Evolutionary conservation across 2,329 filamentous ascomycete species (phyloP), one percentile per base, ranked within the genome.

Genomic region (Bipolaris sorokiniana): DNA sequence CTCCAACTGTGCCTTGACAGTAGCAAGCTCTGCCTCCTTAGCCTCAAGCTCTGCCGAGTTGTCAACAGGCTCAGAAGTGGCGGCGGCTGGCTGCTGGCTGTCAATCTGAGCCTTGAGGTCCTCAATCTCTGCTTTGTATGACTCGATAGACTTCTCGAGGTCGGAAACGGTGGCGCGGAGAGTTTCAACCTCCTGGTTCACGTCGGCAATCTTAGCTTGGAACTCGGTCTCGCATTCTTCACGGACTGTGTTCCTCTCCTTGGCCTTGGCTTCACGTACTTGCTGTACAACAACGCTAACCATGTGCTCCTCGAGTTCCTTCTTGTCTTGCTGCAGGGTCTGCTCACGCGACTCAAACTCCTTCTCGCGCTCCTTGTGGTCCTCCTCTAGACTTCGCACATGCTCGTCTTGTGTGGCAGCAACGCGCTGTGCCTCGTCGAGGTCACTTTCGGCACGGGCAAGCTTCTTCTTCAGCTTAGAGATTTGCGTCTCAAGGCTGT

Each of bases 241-340:
- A 46, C 64, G 69, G n/a, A 77, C 74, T 20, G 66, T 65, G 48
- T 64, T 69, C 20, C 75, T 61, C 63, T 77, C 75, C 60, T 74
- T 73, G 40, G 69, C 68, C 56, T 75, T 76, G 20, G 75, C 75
- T 49, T 78, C 75, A 45, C 71, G 74, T 15, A 78, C 74, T 55
- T 77, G 76, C 61, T 78, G 74, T 40, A 78, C 75, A 34, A 78
- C 74, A 16, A 77, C 74, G 37, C 71, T 75, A 44, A 78, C 76
- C 75, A 78, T 77, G 64, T 78, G 75, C 61, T 77, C 75, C 63
- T 77, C 76, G 6, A 77, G 63, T 22, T 73, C 71, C 63, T 73
- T 73, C 67, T 77, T 78, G 56, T 77, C 74, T 59, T 71, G 68
- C 56, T 72, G 59, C 26, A 73, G 66, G 0, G 69, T 63, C 23